phyloP scores from a whole-genome alignment of 352 stramenopile species.

The Pythium utonaiense region DNA sequence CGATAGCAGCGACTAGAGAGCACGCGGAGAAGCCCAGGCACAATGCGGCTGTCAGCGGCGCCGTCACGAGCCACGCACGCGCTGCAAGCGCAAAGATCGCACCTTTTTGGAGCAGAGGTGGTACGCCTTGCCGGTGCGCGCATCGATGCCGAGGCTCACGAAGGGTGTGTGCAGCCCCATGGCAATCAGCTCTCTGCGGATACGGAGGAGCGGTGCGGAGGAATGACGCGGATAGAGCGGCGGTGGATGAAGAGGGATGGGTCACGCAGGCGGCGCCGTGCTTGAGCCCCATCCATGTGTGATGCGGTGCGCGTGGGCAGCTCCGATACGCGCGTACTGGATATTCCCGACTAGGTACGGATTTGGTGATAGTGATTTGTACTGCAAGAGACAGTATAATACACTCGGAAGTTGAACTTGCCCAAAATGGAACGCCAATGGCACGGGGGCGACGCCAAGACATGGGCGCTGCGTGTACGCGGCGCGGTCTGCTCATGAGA shows the following conservation, averaged over 20 bases:
- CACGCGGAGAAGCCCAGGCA: no score
- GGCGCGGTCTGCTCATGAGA: no score
- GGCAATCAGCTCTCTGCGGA: not conserved
- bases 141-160: slow-evolving; percentile 80
- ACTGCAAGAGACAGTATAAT: slow-evolving; percentile 16
- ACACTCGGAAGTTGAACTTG: slow-evolving; percentile 1
- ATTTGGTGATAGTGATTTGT: slow-evolving; percentile 1
- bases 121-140: slow-evolving; percentile 82
- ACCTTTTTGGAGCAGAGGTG: slow-evolving; percentile 84
- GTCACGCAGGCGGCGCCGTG: not conserved
- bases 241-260: slow-evolving; percentile 6
- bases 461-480: not conserved
- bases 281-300: slow-evolving; percentile 12
- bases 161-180: slow-evolving; percentile 78
- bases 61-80: not conserved
- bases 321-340: slow-evolving; percentile 4
- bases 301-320: slow-evolving; percentile 15
- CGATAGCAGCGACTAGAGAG: slow-evolving; percentile 65
- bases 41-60: not conserved
- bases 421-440: slow-evolving; percentile 10
- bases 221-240: not conserved
- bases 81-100: slow-evolving; percentile 1
- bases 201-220: not conserved
- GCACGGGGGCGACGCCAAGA: not conserved
- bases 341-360: not conserved